These are phyloP conservation scores for Chrysochromulina parva DNA, from an alignment of 78 protist species.

Conservation along the genomic window DNA sequence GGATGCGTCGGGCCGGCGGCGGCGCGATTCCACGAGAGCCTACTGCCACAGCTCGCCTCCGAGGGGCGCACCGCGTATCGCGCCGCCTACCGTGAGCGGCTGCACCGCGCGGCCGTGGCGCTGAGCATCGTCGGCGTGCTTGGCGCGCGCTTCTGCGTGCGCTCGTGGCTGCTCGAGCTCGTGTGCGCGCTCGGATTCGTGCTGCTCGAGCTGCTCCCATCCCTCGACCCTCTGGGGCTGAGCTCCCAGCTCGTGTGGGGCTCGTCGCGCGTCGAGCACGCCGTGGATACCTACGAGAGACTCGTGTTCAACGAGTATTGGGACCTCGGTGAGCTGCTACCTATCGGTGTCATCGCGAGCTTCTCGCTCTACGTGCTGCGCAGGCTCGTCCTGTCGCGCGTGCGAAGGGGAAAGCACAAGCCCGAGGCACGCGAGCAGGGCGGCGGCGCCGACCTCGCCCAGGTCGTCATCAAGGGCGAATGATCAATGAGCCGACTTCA, in stretches of 20 bases:
- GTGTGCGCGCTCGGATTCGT: not conserved
- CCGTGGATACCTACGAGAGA: not conserved
- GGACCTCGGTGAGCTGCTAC: not conserved
- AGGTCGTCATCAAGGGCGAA: too few relatives aligned
- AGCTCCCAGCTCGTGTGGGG: too few relatives aligned
- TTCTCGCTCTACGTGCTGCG: too few relatives aligned
- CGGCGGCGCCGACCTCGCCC: too few relatives aligned
- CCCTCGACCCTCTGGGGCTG: not conserved
- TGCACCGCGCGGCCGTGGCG: not conserved
- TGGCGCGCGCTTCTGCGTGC: not conserved
- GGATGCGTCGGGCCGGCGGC: not conserved
- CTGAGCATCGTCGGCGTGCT: not conserved
- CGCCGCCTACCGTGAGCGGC: not conserved
- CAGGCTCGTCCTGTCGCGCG: too few relatives aligned
- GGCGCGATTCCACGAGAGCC: not conserved
- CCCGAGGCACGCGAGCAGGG: too few relatives aligned
- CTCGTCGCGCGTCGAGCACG: not conserved
- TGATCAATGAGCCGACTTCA: too few relatives aligned
- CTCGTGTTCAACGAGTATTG: not conserved
- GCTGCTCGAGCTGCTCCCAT: not conserved
- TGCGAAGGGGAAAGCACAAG: too few relatives aligned
- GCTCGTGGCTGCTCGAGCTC: not conserved
- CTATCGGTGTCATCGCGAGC: too few relatives aligned
- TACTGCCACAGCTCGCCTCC: not conserved
- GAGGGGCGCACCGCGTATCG: not conserved